Conservation (phyloP, 2,329 filamentous ascomycete species). For the Cytospora schulzeri region DNA sequence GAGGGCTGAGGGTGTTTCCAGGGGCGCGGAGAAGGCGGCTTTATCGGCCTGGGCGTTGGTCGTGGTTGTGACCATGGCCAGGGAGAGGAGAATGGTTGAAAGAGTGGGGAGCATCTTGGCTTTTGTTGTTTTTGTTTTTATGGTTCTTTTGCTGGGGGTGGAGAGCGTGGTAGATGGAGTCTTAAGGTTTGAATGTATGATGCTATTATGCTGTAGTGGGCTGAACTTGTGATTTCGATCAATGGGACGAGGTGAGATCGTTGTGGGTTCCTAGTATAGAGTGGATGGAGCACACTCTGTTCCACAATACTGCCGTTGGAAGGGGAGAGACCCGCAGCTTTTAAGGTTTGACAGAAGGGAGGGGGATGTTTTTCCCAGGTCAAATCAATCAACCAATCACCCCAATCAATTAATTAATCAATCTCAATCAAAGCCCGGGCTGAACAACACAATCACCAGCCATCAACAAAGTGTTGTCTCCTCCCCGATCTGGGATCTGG, state of each 20-base stretch:
- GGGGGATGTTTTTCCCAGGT: not conserved
- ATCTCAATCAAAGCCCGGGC: not conserved
- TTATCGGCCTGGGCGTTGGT: not conserved
- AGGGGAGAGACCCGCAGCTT: not conserved
- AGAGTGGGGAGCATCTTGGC: not conserved
- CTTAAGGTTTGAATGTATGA: not conserved
- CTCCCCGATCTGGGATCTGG: not conserved
- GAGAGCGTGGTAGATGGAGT: too few species aligned
- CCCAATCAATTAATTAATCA: constrained; percentile 1
- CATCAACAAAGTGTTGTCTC: not conserved
- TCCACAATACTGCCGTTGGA: not conserved
- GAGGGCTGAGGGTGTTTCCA: not conserved
- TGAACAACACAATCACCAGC: too few species aligned
- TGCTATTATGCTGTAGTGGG: not conserved
- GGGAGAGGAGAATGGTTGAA: not conserved
- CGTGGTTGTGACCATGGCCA: not conserved
- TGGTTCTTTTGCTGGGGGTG: too few species aligned
- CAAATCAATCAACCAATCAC: not conserved
- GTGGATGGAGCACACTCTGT: not conserved
- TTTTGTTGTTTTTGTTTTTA: too few species aligned
- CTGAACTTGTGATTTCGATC: not conserved
- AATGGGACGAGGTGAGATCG: too few species aligned
- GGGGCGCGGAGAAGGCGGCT: not conserved
- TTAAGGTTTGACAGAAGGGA: not conserved
- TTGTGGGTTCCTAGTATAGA: too few species aligned